These are phyloP conservation scores for Xylogone sp. DNA, from an alignment of 2,329 filamentous ascomycete species.

Conservation along the genomic window DNA sequence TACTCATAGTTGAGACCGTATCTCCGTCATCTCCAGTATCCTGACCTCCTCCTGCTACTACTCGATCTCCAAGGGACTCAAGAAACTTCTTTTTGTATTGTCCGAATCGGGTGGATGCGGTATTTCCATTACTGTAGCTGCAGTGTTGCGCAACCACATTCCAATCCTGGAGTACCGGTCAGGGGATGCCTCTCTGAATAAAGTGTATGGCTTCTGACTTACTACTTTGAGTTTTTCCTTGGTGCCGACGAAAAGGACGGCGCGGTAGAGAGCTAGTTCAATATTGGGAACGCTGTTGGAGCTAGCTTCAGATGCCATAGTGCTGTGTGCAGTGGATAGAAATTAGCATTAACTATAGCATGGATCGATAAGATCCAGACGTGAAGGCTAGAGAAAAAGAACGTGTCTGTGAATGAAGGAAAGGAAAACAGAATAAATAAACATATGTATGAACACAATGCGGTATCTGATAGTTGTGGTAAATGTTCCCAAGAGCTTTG, in stretches of 20 bases:
- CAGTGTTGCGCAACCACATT: slow-evolving; percentile 36
- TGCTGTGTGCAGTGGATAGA: no score
- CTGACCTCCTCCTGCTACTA: background rate
- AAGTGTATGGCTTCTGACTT: background rate
- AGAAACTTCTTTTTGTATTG: slow-evolving; percentile 47
- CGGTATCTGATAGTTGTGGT: no score
- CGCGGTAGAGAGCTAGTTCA: background rate
- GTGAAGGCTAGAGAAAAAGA: no score
- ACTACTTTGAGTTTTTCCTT: background rate
- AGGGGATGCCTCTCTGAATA: background rate
- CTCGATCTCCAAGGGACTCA: background rate
- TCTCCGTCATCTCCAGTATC: background rate
- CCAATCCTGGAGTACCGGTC: slow-evolving; percentile 39
- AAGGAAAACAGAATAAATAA: no score
- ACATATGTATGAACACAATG: no score
- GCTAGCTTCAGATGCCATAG: background rate
- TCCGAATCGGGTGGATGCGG: slow-evolving; percentile 45
- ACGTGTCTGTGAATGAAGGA: no score
- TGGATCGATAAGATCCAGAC: background rate
- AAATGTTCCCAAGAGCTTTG: no score
- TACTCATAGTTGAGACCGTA: background rate
- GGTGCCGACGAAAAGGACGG: background rate
- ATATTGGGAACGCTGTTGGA: background rate
- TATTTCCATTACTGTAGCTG: slow-evolving; percentile 41
- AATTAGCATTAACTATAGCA: no score